These are phyloP conservation scores for Omphalea diandra DNA, from an alignment of 441 rosid genomes.

Conservation along the genomic window DNA sequence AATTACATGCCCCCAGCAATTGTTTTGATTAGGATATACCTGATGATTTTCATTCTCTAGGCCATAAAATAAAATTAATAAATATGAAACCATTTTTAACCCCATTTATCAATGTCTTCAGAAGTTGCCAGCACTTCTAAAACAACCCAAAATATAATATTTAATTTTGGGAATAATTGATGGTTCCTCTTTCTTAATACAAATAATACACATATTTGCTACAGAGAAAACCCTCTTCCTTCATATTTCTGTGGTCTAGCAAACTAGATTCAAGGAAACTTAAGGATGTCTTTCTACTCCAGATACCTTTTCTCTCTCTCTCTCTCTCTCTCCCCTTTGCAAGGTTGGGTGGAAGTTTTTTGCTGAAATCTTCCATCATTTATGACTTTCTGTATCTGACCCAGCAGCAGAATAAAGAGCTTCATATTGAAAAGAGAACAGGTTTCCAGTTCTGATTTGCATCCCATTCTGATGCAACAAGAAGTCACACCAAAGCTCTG, in stretches of 20 bases:
- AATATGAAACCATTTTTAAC: neutral
- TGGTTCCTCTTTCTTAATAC: neutral
- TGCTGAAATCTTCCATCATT: neutral
- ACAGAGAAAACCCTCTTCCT: neutral
- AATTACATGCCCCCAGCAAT: neutral
- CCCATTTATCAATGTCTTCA: neutral
- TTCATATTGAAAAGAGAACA: no score
- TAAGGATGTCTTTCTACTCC: neutral
- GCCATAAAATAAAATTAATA: neutral
- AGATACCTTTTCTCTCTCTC: neutral
- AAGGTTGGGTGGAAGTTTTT: no score
- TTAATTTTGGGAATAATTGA: neutral
- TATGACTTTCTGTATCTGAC: no score
- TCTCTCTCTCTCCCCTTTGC: neutral
- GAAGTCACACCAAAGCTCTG: no score
- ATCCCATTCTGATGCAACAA: no score
- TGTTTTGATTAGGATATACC: neutral
- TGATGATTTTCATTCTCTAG: neutral
- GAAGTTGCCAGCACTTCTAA: neutral
- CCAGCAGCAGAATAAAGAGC: no score
- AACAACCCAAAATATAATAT: neutral
- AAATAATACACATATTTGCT: neutral
- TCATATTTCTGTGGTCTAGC: neutral
- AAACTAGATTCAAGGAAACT: neutral
- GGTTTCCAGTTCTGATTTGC: no score